Evolutionary conservation across 2,329 filamentous ascomycete species (phyloP), one percentile per base, ranked within the genome.

Genomic region (Onygenales sp.): DNA sequence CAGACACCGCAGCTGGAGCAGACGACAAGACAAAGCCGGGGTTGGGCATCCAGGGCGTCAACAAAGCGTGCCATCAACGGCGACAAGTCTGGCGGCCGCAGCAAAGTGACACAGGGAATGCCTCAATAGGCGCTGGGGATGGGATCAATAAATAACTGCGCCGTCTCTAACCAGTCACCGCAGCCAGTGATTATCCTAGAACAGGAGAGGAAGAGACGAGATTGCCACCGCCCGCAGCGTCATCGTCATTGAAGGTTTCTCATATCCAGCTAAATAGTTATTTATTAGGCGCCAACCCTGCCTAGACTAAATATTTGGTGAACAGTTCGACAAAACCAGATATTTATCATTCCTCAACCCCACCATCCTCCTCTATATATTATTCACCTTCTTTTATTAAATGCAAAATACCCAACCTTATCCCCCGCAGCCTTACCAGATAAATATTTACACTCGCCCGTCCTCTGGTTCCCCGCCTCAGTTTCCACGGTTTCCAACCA

Each of bases 1-100:
- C 13, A 13, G 33, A 2, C 35, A 14, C 17, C 17, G 17, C 17
- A 17, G 17, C 17, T 17, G 17, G 33, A 38, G 36, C 33, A 21
- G 33, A 17, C 5, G 11, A 38, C 8, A 3, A 35, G 7, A 7
- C 5, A 17, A 36, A 6, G 33, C 14, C 35, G 21, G 17, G 33
- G 46, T 41, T 49, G 46, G 46, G 46, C 46, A 49, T 39, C 46
- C 35, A 49, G 46, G 46, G 46, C 46, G 35, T 49, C 10, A 41
- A 49, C 36, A 10, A n/a, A 31, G 10, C 11, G 27, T 39, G 46
- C 11, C 17, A 13, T 43, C 41, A 14, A 13, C 41, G 14, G 17
- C n/a, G 41, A 14, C 13, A 13, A 43, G n/a, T 17, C 17, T 13
- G 8, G n/a, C 41, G 5, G 41, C 41, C n/a, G 41, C 32, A 10